Evolutionary conservation across 805 yeast genomes (phyloP).

Genomic region (Yueomyces sp.): DNA sequence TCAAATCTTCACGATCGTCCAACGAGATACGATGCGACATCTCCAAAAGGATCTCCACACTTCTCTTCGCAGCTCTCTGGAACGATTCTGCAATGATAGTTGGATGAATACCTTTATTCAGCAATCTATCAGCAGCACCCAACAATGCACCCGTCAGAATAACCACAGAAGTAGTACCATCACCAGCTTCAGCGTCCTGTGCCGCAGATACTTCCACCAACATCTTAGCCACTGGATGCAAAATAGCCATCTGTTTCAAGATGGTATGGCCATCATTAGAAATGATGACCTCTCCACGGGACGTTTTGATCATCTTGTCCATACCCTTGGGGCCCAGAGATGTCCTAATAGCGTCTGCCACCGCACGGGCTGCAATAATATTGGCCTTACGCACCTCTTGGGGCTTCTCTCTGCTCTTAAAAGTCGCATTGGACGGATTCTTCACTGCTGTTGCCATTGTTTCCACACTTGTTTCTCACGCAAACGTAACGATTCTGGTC

Average conservation of each 20-base stretch:
- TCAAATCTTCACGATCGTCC: conserved; percentile 65
- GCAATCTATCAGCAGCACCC: conserved; percentile 87
- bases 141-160: conserved; percentile 87
- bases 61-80: conserved; percentile 74
- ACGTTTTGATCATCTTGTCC: conserved; percentile 98
- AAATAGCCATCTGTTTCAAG: conserved; percentile 90
- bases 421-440: conserved; percentile 66
- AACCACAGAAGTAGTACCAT: conserved; percentile 96
- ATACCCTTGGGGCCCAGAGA: conserved; percentile 97
- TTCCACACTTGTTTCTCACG: no score
- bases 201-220: conserved; percentile 94
- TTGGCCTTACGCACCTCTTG: conserved; percentile 85
- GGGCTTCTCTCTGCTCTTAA: conserved; percentile 88
- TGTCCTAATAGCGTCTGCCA: conserved; percentile 89
- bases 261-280: conserved; percentile 98
- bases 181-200: conserved; percentile 99
- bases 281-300: conserved; percentile 81
- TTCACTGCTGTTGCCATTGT: conserved; percentile 3
- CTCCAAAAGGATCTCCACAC: conserved; percentile 67
- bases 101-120: conserved; percentile 90
- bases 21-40: conserved; percentile 79
- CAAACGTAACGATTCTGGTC: no score
- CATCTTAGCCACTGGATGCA: conserved; percentile 98
- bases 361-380: conserved; percentile 86
- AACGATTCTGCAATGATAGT: conserved; percentile 87